Evolutionary conservation across 768 basidiomycete genomes (phyloP).

Genomic region (Boletus pseudopeckii): DNA sequence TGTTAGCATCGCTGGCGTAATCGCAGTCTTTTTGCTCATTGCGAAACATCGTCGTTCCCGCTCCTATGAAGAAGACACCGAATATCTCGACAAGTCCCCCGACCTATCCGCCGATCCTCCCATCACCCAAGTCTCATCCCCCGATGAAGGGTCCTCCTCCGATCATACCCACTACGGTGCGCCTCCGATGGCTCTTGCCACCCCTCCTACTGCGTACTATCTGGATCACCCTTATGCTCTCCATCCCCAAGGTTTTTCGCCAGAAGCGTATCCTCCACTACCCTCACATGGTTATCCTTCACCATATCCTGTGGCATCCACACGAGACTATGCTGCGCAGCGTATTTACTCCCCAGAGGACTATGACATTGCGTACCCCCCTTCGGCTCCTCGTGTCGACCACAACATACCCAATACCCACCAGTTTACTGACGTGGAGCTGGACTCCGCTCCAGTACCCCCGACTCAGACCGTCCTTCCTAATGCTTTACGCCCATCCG

Average conservation of each 20-base stretch:
- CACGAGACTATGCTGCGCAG: constrained; percentile 19
- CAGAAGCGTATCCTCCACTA: constrained; percentile 6
- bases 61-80: constrained; percentile 27
- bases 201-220: constrained; percentile 24
- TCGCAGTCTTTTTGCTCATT: constrained; percentile 28
- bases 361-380: constrained; percentile 28
- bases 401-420: constrained; percentile 18
- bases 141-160: constrained; percentile 15
- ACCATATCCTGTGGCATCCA: not conserved
- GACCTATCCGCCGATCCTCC: constrained; percentile 10
- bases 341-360: constrained; percentile 23
- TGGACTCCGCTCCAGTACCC: constrained; percentile 5
- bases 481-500: constrained; percentile 15
- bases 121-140: constrained; percentile 3
- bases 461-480: constrained; percentile 4
- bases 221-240: constrained; percentile 15
- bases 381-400: constrained; percentile 3
- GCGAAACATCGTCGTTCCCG: constrained; percentile 29
- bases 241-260: constrained; percentile 8
- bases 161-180: constrained; percentile 24
- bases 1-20: constrained; percentile 31
- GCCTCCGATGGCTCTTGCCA: constrained; percentile 14
- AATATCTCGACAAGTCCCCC: constrained; percentile 25
- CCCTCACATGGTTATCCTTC: not conserved
- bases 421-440: constrained; percentile 2